Evolutionary conservation across 441 rosid genomes (phyloP), one percentile per base, ranked within the genome.

Genomic region (Pelargonium myrrhifolium): DNA sequence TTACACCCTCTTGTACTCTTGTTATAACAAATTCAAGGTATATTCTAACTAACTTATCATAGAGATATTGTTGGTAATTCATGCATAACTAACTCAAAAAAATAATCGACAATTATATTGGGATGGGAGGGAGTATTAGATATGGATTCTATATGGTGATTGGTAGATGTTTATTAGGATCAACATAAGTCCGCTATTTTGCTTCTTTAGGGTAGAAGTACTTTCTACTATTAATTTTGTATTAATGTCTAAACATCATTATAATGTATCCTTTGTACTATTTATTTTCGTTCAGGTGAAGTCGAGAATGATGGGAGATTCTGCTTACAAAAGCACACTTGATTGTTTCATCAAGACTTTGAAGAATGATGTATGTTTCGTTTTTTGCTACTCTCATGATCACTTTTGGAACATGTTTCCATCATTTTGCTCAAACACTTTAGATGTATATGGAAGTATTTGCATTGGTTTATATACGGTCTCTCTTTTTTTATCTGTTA

Each of bases 271-370:
- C 15, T 17, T 12, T 74, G 24, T 6, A 1, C 14, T 37, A 51
- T 61, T 8, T 28, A 15, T 1, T 63, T 37, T n/a, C n/a, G n/a
- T n/a, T n/a, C 91, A 92, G 99, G 90, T 94, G 47, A 91, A 89
- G 84, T 89, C 97, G 0, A 88, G 99, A 76, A 94, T 94, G 99
- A 94, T 94, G 99, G 99, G 97, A 64, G 97, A 91, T 80, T 74
- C 99, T 75, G 71, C 93, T 49, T 94, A 94, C 87, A 91, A 88
- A 80, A 86, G 78, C 85, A 91, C 97, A 11, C 75, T 94, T 45
- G 97, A 94, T 75, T 94, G 99, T 79, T 94, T 94, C 72, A 69
- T 92, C 71, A 91, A 89, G 81, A 94, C 97, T 20, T 71, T 87
- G 78, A 91, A 88, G 84, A 85, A 79, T 69, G 99, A 93, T 73